Evolutionary conservation across 306 rosid genomes (phyloP).

Genomic region (Boehmeria nivea): DNA sequence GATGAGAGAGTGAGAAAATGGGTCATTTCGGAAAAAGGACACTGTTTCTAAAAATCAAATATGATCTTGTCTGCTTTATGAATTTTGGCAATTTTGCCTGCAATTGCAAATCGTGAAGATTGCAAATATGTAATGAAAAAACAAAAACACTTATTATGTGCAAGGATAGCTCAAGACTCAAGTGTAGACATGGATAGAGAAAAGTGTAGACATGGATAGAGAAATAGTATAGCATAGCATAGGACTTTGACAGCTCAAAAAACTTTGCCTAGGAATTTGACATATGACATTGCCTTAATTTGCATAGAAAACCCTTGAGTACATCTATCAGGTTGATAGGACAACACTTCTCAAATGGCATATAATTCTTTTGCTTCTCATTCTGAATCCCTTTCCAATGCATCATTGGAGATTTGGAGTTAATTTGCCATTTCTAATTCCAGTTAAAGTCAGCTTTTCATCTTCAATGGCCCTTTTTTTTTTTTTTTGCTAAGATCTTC

Average conservation of each 20-base stretch:
- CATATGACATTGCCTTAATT: not conserved
- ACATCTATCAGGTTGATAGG: not conserved
- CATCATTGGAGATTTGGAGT: too few relatives aligned
- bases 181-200: too few relatives aligned
- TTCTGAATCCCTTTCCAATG: too few relatives aligned
- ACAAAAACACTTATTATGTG: too few relatives aligned
- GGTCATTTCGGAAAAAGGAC: conserved; percentile 8
- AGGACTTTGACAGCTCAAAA: conserved; percentile 1
- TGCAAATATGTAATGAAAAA: too few relatives aligned
- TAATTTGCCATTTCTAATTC: not conserved
- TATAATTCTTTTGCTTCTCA: not conserved
- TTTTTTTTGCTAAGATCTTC: not conserved
- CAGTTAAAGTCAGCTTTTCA: not conserved
- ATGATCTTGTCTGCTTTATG: conserved; percentile 10
- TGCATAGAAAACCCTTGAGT: not conserved
- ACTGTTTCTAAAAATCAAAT: not conserved
- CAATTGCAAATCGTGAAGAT: too few relatives aligned
- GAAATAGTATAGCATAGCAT: not conserved
- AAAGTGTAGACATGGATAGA: not conserved
- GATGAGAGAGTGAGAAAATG: not conserved
- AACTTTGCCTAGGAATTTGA: conserved; percentile 5
- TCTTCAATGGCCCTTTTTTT: not conserved
- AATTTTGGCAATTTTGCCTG: conserved; percentile 4
- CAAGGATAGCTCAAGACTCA: too few relatives aligned
- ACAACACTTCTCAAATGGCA: not conserved